Base-by-base conservation (phyloP, 2,329 filamentous ascomycete species). In the Cercospora sp. region DNA sequence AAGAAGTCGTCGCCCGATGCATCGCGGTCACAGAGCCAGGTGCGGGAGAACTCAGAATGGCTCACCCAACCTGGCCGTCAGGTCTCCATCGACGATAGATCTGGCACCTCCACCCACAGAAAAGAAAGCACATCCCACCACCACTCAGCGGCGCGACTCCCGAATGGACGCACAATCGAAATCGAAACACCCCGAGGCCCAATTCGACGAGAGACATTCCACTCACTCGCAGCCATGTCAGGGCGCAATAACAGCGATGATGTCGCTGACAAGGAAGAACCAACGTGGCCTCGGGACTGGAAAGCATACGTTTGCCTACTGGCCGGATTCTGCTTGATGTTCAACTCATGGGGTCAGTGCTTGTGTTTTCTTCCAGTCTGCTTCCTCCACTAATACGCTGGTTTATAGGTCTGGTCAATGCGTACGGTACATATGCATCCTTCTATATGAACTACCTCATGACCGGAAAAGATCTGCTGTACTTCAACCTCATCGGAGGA, bases 241-340 rank as follows among this genome's bases (percentile, higher is more conserved):
- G 51, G 51, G 31, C 51, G 16, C 9, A 36, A 45, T 10, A 26
- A 59, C 10, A 12, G 23, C 28, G 30, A 13, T 18, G 31, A 59
- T 36, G 39, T 61, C 16, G 64, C 61, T 16, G 33, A 58, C 16
- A 10, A 26, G 2, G 45, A 63, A 5, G 79, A 82, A 64, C 78
- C 78, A 5, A 77, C 77, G 58, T 84, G 83, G 83, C 83, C 83
- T 1, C 76, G 67, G 28, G 76, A 78, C 55, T 83, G 81, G 81
- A 75, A 79, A 67, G 79, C 83, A 13, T 85, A 82, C 67, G 71
- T 77, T 6, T 80, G 80, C 63, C 76, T 84, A 65, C 71, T 82
- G 4, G 82, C 80, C 26, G 83, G 83, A 68, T 85, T 84, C 74
- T 79, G 84, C 65, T 81, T 84, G 64, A 85, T 85, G 83, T 75